These are phyloP conservation scores for Quercus gilva DNA, from an alignment of 306 rosid genomes.

Conservation along the genomic window DNA sequence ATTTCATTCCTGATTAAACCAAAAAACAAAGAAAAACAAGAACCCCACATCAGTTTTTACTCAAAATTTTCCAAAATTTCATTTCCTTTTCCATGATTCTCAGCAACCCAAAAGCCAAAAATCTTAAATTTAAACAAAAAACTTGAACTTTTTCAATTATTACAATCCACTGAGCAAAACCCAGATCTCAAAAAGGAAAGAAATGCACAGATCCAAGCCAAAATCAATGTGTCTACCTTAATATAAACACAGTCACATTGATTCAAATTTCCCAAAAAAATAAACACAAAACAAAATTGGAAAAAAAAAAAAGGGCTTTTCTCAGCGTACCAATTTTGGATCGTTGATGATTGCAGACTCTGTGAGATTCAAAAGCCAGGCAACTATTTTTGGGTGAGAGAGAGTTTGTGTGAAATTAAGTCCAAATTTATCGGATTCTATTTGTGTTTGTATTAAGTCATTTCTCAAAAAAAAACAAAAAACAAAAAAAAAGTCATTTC, in stretches of 20 bases:
- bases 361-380: slow-evolving; percentile 51
- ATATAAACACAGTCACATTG: slow-evolving; percentile 5
- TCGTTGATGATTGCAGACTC: slow-evolving; percentile 12
- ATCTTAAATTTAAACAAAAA: background rate
- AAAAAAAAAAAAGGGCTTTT: slow-evolving; percentile 48
- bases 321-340: slow-evolving; percentile 33
- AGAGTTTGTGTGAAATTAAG: slow-evolving; percentile 23
- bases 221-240: slow-evolving; percentile 16
- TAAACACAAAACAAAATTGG: background rate
- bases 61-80: slow-evolving; percentile 24
- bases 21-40: background rate
- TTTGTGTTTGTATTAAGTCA: background rate
- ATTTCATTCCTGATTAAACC: background rate
- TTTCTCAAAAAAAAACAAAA: background rate
- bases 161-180: slow-evolving; percentile 13
- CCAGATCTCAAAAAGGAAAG: slow-evolving; percentile 35
- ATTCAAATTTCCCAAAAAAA: slow-evolving; percentile 18
- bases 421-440: slow-evolving; percentile 50
- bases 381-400: slow-evolving; percentile 32
- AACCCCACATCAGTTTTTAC: slow-evolving; percentile 18
- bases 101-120: slow-evolving; percentile 20
- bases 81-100: slow-evolving; percentile 15
- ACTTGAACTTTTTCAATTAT: slow-evolving; percentile 6
- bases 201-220: slow-evolving; percentile 43
- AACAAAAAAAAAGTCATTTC: background rate